Percentiles rank a stretch among this genome's conserved stretches.
Conservation (phyloP, 1,139 yeast species). For the Zhuliangozyma parablackwelliae region DNA sequence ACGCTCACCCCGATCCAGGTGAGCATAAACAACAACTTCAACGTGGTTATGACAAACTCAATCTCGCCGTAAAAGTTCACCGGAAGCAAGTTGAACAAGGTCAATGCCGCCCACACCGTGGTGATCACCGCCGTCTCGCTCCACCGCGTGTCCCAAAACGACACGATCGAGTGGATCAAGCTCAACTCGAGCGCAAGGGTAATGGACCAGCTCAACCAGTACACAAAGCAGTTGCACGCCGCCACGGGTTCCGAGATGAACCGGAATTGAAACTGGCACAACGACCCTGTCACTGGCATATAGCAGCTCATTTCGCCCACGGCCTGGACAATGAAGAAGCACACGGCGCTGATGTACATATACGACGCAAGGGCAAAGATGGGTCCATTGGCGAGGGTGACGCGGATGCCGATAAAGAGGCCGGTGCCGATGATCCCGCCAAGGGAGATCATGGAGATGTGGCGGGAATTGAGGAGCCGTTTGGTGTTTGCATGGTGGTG, state of each 20-base stretch:
- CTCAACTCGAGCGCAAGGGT: conserved; percentile 22
- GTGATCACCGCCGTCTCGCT: conserved; percentile 9
- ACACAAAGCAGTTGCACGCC: conserved; percentile 17
- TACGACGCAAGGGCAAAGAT: conserved; percentile 16
- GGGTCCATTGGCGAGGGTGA: conserved; percentile 17
- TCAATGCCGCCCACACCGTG: conserved; percentile 13
- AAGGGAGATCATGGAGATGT: conserved; percentile 20
- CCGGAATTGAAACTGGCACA: conserved; percentile 18
- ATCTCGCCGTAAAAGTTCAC: conserved; percentile 21
- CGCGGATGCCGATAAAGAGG: conserved; percentile 19
- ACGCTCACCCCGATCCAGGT: conserved; percentile 12
- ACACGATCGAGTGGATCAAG: conserved; percentile 14
- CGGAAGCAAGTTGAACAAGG: conserved; percentile 17
- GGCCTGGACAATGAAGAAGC: conserved; percentile 15
- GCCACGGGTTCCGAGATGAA: conserved; percentile 17
- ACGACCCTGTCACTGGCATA: conserved; percentile 18
- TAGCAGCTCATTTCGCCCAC: conserved; percentile 19
- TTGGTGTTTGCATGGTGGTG: conserved; percentile 9
- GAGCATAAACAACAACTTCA: conserved; percentile 17
- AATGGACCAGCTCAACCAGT: conserved; percentile 26
- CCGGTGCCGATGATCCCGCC: conserved; percentile 29
- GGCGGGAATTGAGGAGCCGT: conserved; percentile 14
- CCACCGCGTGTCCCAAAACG: conserved; percentile 12
- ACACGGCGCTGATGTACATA: conserved; percentile 14
- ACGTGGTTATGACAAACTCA: conserved; percentile 16